Evolutionary conservation across 23 red algal species (phyloP).

Genomic region (Agarophyton chilense): DNA sequence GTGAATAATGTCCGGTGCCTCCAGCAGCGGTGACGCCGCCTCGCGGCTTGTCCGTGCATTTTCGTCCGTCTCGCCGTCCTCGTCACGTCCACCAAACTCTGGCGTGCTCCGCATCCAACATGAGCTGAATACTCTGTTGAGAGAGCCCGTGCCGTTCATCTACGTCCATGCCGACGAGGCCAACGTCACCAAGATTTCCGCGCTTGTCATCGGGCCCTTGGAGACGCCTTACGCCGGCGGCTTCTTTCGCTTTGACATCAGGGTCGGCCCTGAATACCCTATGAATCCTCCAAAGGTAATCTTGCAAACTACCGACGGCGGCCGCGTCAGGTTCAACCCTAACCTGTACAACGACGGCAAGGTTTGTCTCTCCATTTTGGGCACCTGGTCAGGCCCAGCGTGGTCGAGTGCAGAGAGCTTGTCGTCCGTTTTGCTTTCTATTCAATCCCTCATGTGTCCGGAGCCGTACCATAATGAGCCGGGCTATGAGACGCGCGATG

Average conservation of each 20-base stretch:
- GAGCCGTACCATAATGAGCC: constrained; percentile 89
- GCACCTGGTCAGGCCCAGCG: constrained; percentile 81
- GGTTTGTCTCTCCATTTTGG: constrained; percentile 82
- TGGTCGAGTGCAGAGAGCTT: constrained; percentile 76
- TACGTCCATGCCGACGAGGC: constrained; percentile 77
- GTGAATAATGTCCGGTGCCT: constrained; percentile 30
- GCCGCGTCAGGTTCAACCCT: constrained; percentile 86
- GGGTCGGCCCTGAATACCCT: constrained; percentile 77
- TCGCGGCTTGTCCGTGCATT: constrained; percentile 18
- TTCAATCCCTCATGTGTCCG: constrained; percentile 84
- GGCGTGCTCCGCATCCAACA: constrained; percentile 80
- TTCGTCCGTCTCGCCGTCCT: not conserved
- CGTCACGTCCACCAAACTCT: constrained; percentile 43
- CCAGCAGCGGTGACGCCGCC: constrained; percentile 42
- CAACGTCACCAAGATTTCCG: constrained; percentile 74
- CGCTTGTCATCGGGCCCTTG: constrained; percentile 74
- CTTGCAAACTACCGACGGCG: constrained; percentile 76
- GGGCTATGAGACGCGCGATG: constrained; percentile 66
- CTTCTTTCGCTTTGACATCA: constrained; percentile 88
- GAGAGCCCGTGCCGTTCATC: constrained; percentile 79
- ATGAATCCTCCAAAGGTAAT: constrained; percentile 72
- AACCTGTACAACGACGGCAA: constrained; percentile 80
- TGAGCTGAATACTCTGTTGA: constrained; percentile 56
- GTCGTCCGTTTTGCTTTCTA: constrained; percentile 87
- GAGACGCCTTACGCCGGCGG: constrained; percentile 79